Percentiles rank a stretch among this genome's conserved stretches.
phyloP scores from a whole-genome alignment of 2,329 filamentous ascomycete species.

The Fonsecaea monophora region DNA sequence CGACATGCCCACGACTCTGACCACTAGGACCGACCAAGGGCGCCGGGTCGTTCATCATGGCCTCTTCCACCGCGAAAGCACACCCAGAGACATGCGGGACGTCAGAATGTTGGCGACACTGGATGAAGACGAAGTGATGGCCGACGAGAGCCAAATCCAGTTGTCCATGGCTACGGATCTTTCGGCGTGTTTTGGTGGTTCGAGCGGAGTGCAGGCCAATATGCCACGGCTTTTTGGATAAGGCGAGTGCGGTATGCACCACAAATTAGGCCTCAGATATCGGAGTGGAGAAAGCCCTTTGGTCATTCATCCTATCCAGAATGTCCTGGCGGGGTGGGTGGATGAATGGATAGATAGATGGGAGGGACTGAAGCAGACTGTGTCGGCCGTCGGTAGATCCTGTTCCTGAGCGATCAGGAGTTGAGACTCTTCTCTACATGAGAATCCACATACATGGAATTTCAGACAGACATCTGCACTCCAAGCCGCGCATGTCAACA shows the following conservation, averaged over 20 bases:
- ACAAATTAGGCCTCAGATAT: neutral
- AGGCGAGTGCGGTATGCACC: neutral
- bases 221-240: neutral
- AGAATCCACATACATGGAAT: no score
- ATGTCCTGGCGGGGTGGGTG: neutral
- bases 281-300: neutral
- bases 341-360: neutral
- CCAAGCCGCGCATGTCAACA: no score
- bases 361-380: neutral
- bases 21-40: neutral
- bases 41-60: neutral
- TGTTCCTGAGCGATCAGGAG: no score
- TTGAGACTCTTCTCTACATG: no score
- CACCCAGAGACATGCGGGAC: conserved; percentile 25
- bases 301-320: neutral
- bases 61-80: conserved; percentile 21
- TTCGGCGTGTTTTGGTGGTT: neutral
- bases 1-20: conserved; percentile 14
- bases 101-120: conserved; percentile 22
- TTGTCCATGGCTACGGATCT: neutral
- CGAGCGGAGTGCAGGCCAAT: neutral
- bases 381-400: no score
- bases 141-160: neutral
- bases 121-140: neutral
- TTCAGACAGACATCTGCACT: no score